Evolutionary conservation across 2,329 filamentous ascomycete genomes (phyloP).

Genomic region (Thermoascus crustaceus): DNA sequence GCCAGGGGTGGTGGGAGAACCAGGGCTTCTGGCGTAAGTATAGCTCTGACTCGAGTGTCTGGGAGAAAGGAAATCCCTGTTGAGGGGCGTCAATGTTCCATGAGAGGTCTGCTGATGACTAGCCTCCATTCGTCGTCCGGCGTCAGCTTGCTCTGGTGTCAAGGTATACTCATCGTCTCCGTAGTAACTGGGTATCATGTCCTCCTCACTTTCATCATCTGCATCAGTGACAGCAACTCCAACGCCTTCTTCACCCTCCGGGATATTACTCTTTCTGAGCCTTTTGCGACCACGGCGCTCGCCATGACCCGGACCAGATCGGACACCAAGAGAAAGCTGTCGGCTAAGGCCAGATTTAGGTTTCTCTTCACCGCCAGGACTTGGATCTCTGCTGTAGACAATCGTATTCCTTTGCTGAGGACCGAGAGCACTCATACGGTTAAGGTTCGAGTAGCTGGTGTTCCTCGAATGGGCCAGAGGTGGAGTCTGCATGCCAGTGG

Average conservation of each 20-base stretch:
- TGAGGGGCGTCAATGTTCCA: constrained; percentile 8
- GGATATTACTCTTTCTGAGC: constrained; percentile 16
- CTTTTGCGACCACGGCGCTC: constrained; percentile 22
- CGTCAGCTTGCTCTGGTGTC: constrained; percentile 25
- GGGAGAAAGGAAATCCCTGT: constrained; percentile 11
- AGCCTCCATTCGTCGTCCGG: constrained; percentile 18
- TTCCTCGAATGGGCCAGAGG: constrained; percentile 22
- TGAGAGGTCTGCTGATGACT: constrained; percentile 11
- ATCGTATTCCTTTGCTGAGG: constrained; percentile 32
- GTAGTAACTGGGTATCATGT: constrained; percentile 28
- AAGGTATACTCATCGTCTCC: constrained; percentile 34
- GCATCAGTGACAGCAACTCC: constrained; percentile 22
- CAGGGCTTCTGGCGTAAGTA: constrained; percentile 10
- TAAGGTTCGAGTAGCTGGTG: constrained; percentile 20
- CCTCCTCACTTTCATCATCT: constrained; percentile 30
- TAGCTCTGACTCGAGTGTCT: constrained; percentile 24
- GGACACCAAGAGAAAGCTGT: constrained; percentile 32
- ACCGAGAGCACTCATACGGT: constrained; percentile 26
- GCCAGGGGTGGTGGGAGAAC: constrained; percentile 21
- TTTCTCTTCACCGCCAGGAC: constrained; percentile 22
- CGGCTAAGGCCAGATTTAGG: constrained; percentile 26
- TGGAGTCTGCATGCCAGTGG: constrained; percentile 27
- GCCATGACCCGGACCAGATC: constrained; percentile 32
- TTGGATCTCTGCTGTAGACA: constrained; percentile 31
- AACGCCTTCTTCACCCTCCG: constrained; percentile 23